Base-by-base conservation (phyloP, 345 rosid genomes). In the Camelina laxa region DNA sequence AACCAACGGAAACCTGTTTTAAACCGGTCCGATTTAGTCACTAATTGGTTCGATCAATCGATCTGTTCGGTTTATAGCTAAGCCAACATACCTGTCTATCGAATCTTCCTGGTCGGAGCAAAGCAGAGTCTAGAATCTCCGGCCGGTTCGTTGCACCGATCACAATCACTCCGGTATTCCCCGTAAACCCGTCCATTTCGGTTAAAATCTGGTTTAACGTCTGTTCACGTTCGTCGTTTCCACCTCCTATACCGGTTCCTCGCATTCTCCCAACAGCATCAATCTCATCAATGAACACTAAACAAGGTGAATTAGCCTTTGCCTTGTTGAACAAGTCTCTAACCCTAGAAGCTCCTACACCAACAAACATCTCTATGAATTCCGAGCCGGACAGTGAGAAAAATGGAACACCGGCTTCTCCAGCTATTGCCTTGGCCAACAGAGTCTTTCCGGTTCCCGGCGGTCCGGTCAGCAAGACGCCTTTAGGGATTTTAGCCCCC, bases 211-310 rank as follows among this genome's bases (percentile, higher is more conserved):
- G 91, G 72, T 91, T 91, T n/a, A 89, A 71, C 12, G 97, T 91
- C 55, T 87, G 95, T 70, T 91, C 97, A 81, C 92, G 82, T 60
- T 88, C 92, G 80, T 91, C 93, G 76, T 91, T 91, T 67, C 94
- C 94, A 66, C 97, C 95, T 42, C 97, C 97, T 65, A 89, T 81
- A 15, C 97, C 89, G 6, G 97, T 86, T 20, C 94, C 94, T 82
- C 94, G 85, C 59, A 83, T 81, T 77, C 97, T 91, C 48, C 91
- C 97, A 4, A 89, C 88, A 9, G 90, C 91, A 83, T 91, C 97
- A 19, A 88, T 89, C 80, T 91, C 97, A 75, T 91, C 96, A 62
- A 89, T 89, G 67, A 91, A 87, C 11, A 89, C 86, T 72, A 91
- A 51, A 72, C 93, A 89, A 0, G 91, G 96, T 5, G 93, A 80